phyloP scores from a whole-genome alignment of 208 protist species.

The Leishmania arabica region DNA sequence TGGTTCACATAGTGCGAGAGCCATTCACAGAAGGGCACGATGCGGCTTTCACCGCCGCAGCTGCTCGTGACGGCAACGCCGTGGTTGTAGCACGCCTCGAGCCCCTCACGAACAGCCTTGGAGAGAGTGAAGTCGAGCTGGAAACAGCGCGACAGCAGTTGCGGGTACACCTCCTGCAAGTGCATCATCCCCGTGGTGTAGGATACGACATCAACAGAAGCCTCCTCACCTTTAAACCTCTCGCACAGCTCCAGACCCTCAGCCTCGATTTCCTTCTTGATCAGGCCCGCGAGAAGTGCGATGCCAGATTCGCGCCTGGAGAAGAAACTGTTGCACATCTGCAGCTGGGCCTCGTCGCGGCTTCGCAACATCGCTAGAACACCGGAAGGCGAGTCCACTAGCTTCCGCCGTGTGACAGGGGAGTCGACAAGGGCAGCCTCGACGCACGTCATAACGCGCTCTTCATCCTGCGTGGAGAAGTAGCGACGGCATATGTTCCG shows the following conservation, averaged over 20 bases:
- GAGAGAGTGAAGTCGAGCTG: slow-evolving; percentile 57
- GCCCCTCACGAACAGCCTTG: slow-evolving; percentile 68
- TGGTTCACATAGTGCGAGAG: slow-evolving; percentile 79
- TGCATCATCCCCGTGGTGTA: slow-evolving; percentile 77
- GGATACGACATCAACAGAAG: slow-evolving; percentile 48
- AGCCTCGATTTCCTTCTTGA: slow-evolving; percentile 48
- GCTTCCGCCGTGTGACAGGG: slow-evolving; percentile 34
- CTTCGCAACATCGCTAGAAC: slow-evolving; percentile 46
- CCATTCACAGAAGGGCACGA: slow-evolving; percentile 67
- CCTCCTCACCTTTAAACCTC: slow-evolving; percentile 50
- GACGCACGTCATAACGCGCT: slow-evolving; percentile 58
- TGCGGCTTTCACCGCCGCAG: slow-evolving; percentile 17
- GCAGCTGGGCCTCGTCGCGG: slow-evolving; percentile 52
- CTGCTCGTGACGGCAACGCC: slow-evolving; percentile 45
- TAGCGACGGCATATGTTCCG: slow-evolving; percentile 55
- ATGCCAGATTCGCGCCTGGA: slow-evolving; percentile 50
- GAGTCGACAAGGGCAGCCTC: slow-evolving; percentile 66
- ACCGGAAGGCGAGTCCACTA: slow-evolving; percentile 51
- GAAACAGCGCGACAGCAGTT: slow-evolving; percentile 65
- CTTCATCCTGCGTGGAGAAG: slow-evolving; percentile 57
- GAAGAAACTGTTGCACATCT: slow-evolving; percentile 67
- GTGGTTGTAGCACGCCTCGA: slow-evolving; percentile 70
- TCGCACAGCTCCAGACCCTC: slow-evolving; percentile 53
- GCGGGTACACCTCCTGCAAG: slow-evolving; percentile 73
- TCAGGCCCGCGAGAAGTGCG: slow-evolving; percentile 40